Evolutionary conservation across 805 yeast genomes (phyloP).

Genomic region (Scheffersomyces spartinae): DNA sequence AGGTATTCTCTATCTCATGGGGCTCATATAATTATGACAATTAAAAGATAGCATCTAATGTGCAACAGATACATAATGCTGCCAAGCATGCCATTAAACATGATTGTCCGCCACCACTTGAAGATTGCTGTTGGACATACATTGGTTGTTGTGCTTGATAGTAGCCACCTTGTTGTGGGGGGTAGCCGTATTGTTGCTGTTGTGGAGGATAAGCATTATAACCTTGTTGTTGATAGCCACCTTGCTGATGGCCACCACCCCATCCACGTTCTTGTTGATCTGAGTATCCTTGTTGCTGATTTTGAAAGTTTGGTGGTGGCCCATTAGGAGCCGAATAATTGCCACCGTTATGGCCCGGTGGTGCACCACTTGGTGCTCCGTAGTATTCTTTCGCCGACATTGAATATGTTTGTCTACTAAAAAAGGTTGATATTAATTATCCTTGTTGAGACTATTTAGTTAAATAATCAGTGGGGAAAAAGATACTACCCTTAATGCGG

Average conservation of each 20-base stretch:
- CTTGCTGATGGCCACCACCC: constrained; percentile 5
- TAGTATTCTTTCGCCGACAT: too few relatives aligned
- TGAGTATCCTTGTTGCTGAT: constrained; percentile 1
- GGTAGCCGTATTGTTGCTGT: constrained; percentile 9
- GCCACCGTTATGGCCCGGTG: background rate
- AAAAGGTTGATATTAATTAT: constrained; percentile 8
- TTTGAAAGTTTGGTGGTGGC: background rate
- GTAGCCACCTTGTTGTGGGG: constrained; percentile 19
- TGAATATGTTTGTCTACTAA: too few relatives aligned
- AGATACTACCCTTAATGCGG: too few relatives aligned
- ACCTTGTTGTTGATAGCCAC: constrained; percentile 17
- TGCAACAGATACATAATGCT: constrained; percentile 29
- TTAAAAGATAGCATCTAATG: constrained; percentile 16
- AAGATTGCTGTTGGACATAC: constrained; percentile 29
- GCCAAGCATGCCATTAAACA: constrained; percentile 28
- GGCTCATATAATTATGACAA: too few relatives aligned
- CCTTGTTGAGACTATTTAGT: constrained; percentile 3
- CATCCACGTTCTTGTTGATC: background rate
- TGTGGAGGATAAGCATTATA: constrained; percentile 13
- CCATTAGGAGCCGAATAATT: background rate
- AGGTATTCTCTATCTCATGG: too few relatives aligned
- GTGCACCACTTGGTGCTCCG: background rate
- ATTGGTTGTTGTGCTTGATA: constrained; percentile 32
- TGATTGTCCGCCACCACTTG: constrained; percentile 14
- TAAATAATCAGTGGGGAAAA: background rate